A percentile compares a stretch with the other conserved stretches of the same genome.
These are phyloP conservation scores for Mycotypha africana DNA, from an alignment of 371 early-diverging fungal species.

Conservation along the genomic window DNA sequence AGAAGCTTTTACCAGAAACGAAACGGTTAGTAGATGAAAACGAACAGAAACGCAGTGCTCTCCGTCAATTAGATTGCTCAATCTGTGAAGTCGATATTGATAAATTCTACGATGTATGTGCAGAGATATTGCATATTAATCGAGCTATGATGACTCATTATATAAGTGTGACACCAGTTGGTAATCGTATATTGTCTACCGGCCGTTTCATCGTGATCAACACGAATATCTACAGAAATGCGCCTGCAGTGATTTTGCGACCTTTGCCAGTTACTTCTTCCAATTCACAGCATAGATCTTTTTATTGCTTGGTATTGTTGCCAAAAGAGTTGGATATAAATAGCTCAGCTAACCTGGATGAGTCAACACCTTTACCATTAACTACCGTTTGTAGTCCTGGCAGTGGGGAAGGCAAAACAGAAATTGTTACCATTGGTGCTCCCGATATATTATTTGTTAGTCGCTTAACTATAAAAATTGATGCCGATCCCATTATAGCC, in stretches of 20 bases:
- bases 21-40: slow-evolving; percentile 57
- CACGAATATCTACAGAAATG: slow-evolving; percentile 60
- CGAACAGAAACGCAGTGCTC: slow-evolving; percentile 48
- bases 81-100: slow-evolving; percentile 80
- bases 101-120: slow-evolving; percentile 65
- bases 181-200: slow-evolving; percentile 56
- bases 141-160: slow-evolving; percentile 54
- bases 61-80: slow-evolving; percentile 72
- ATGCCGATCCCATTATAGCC: slow-evolving; percentile 43
- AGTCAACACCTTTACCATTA: slow-evolving; percentile 56
- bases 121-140: slow-evolving; percentile 50
- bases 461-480: slow-evolving; percentile 32
- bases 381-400: slow-evolving; percentile 52
- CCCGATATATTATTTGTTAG: slow-evolving; percentile 67
- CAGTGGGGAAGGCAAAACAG: slow-evolving; percentile 32
- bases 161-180: slow-evolving; percentile 54
- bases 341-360: slow-evolving; percentile 16
- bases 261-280: slow-evolving; percentile 27
- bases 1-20: slow-evolving; percentile 75
- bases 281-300: slow-evolving; percentile 36
- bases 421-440: slow-evolving; percentile 50
- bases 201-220: slow-evolving; percentile 77
- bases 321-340: slow-evolving; percentile 19
- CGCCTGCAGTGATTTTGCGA: slow-evolving; percentile 62
- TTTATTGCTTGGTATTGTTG: slow-evolving; percentile 41